Evolutionary conservation across 768 basidiomycete species (phyloP).

Genomic region (Kwoniella heveanensis): DNA sequence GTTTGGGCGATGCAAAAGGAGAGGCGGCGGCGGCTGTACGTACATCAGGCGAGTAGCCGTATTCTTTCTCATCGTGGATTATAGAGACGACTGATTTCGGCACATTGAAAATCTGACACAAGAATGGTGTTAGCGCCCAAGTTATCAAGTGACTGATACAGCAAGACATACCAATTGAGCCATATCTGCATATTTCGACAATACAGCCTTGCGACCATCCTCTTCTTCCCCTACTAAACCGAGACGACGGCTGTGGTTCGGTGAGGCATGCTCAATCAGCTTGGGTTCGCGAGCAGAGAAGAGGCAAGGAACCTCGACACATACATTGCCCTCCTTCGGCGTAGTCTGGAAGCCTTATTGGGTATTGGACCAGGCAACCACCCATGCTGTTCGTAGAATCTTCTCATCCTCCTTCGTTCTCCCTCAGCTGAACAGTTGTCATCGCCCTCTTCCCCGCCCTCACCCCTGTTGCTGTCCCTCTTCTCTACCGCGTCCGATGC

Average conservation of each 20-base stretch:
- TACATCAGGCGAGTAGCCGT: constrained; percentile 8
- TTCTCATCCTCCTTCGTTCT: constrained; percentile 32
- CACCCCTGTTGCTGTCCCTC: too few relatives aligned
- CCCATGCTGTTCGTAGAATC: constrained; percentile 36
- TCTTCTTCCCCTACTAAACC: constrained; percentile 30
- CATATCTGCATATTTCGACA: constrained; percentile 46
- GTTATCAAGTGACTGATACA: too few relatives aligned
- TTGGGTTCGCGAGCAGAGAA: too few relatives aligned
- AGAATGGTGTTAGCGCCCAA: background rate
- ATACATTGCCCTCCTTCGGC: constrained; percentile 31
- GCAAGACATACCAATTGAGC: constrained; percentile 36
- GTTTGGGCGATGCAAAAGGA: background rate
- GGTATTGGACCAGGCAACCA: constrained; percentile 43
- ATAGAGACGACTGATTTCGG: constrained; percentile 2
- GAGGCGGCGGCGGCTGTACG: constrained; percentile 10
- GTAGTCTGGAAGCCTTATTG: constrained; percentile 8
- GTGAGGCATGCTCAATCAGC: too few relatives aligned
- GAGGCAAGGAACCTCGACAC: too few relatives aligned
- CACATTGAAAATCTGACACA: constrained; percentile 15
- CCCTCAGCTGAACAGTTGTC: constrained; percentile 8
- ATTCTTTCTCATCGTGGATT: constrained; percentile 14
- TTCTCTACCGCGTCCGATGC: background rate
- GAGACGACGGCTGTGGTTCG: constrained; percentile 32
- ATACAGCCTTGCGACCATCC: constrained; percentile 27
- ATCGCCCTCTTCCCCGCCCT: constrained; percentile 17